Conservation (phyloP, 1,284 basidiomycete genomes). For the Melampsora medusae region DNA sequence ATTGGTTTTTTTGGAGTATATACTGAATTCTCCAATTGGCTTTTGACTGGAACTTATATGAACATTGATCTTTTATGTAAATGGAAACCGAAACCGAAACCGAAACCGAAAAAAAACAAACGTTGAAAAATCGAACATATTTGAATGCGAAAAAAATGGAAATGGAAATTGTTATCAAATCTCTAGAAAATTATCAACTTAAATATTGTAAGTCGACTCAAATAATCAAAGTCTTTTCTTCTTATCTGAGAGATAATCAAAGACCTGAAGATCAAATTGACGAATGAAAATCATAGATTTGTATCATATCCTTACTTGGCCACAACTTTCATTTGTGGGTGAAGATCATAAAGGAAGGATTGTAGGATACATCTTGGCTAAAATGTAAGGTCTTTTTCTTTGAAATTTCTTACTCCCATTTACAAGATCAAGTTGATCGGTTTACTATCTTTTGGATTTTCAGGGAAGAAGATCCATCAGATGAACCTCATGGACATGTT, state of each 20-base stretch:
- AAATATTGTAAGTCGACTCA: constrained; percentile 18
- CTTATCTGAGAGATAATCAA: neutral
- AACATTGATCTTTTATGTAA: no score
- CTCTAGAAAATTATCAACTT: constrained; percentile 31
- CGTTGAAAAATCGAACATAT: no score
- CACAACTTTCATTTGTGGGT: constrained; percentile 87
- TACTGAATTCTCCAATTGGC: no score
- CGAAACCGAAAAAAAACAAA: no score
- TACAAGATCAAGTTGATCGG: neutral
- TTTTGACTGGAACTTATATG: no score
- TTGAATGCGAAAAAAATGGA: no score
- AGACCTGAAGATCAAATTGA: neutral
- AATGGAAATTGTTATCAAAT: neutral
- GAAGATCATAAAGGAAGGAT: constrained; percentile 83
- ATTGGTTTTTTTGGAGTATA: no score
- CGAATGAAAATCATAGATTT: constrained; percentile 64
- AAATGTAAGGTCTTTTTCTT: constrained; percentile 63
- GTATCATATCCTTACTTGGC: constrained; percentile 86
- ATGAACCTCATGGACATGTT: constrained; percentile 74
- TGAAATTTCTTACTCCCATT: neutral
- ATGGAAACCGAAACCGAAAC: no score
- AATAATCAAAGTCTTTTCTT: neutral
- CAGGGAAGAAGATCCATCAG: constrained; percentile 69
- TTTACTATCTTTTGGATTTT: neutral
- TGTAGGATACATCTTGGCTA: constrained; percentile 90